Base-by-base conservation (phyloP, 2,329 filamentous ascomycete genomes). In the Colletotrichum godetiae region DNA sequence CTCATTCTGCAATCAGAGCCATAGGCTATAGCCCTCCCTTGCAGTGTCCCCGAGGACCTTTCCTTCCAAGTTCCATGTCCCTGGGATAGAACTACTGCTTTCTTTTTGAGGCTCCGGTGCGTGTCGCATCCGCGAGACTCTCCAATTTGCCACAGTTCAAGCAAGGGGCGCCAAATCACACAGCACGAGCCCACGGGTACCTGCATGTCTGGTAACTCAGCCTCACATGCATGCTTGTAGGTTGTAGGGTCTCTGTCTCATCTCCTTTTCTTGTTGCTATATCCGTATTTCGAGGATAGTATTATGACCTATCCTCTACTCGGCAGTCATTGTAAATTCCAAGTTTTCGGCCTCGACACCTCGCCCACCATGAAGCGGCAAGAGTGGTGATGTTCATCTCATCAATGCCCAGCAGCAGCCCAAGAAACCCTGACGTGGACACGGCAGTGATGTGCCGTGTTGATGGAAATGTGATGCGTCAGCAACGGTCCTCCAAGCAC, bases 91-190 rank as follows among this genome's bases (percentile, higher is more conserved):
- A 29, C 27, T 4, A 29, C 27, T 29, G 27, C n/a, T 35, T 22
- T 58, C n/a, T 22, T 33, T 35, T 22, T 1, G 19, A 58, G 22
- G 31, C 33, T 22, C 8, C 19, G 35, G 7, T 31, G 60, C 29
- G 33, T 63, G 29, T 53, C 46, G 31, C 46, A 35, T 27, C 62
- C 62, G 31, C 31, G 62, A 55, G 49, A 56, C 49, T 35, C 31
- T 13, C 27, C 13, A 72, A 69, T 72, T 69, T 72, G 70, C 66
- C 58, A 69, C 59, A 64, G 53, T 22, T 59, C 70, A 69, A 69
- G 59, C 70, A 52, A 57, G 19, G 19, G 59, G 59, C 37, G 6
- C 29, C 29, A 7, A 31, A 46, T 22, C 13, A n/a, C 13, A 29
- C 24, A 10, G 19, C 37, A 22, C 22, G 42, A 19, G 42, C 13